Evolutionary conservation across 2,329 filamentous ascomycete genomes (phyloP), one percentile per base, ranked within the genome.

Genomic region (Xylariales sp.): DNA sequence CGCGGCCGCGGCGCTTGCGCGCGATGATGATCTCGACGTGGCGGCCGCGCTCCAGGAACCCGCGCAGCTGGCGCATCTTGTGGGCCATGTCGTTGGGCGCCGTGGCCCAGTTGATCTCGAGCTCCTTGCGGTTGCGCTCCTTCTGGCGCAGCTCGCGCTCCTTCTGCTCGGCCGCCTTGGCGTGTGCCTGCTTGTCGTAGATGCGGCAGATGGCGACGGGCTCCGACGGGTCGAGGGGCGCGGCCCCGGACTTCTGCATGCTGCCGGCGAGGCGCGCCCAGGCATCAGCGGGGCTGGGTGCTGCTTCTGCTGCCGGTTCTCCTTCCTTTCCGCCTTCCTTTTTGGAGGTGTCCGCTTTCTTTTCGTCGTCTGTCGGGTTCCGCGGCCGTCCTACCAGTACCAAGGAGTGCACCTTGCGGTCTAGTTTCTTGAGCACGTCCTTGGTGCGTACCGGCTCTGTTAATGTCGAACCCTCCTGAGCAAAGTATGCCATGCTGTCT

Each of bases 71-170:
- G 53, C 75, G 75, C 59, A 93, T 57, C 55, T 83, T 77, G 57
- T 86, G 82, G n/a, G 65, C 65, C 37, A 95, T 60, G 65, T 96
- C 90, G 55, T 91, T 76, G 11, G 62, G 55, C 43, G 81, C 81
- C 53, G 95, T 94, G 23, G 83, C 81, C 90, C 90, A 97, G 60
- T 88, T 91, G 51, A 97, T 51, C 64, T 96, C 90, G n/a, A 96
- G 61, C 55, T 83, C 83, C 66, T 96, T 96, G 13, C 61, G 56
- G 47, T 68, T 70, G 24, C 65, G 53, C 15, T 66, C 65, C 46
- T 62, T 66, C 43, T 69, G 61, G 44, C 69, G 69, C 29, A 59
- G 48, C 34, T 60, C 57, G 47, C 68, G 60, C 42, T 63, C 60
- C 37, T 57, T 59, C 61, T 48, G 68, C 52, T 54, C 67, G 38